phyloP scores from a whole-genome alignment of 129 eudicot species.

The sunflower (Helianthus annuus) region HanXRQr2.0-SUNRISE NC_035433.2:92666657-92667156 shows the following conservation, averaged over 20 bases:
- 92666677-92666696: not conserved
- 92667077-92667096: constrained; percentile 65
- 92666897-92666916: constrained; percentile 59
- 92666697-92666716: not conserved
- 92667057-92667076: constrained; percentile 64
- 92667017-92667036: not conserved
- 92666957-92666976: constrained; percentile 76
- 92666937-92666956: constrained; percentile 82
- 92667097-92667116: constrained; percentile 66
- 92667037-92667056: constrained; percentile 15
- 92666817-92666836: constrained; percentile 4
- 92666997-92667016: not conserved
- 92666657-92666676: not conserved
- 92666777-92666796: not conserved
- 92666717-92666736: not conserved
- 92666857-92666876: constrained; percentile 4
- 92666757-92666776: not conserved
- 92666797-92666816: not conserved
- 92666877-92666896: not conserved
- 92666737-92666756: not conserved
- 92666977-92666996: constrained; percentile 34
- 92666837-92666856: constrained; percentile 17
- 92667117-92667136: constrained; percentile 73
- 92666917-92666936: constrained; percentile 84
- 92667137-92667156: constrained; percentile 10